These are phyloP conservation scores for Aspergillus olivimuriae DNA, from an alignment of 495 filamentous ascomycete genomes.

Conservation along the genomic window DNA sequence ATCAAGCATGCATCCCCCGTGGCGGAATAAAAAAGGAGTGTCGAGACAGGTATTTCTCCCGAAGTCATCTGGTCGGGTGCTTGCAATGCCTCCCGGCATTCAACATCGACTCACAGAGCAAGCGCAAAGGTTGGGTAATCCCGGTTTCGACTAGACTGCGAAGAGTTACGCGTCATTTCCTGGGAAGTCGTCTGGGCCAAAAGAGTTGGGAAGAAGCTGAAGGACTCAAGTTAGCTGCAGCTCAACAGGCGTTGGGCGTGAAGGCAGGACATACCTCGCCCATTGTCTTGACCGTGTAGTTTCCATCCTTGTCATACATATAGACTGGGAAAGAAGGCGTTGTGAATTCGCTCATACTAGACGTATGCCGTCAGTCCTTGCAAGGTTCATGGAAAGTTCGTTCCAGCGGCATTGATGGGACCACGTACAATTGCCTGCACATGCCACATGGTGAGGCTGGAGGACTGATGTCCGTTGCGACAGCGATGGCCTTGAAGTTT, in stretches of 20 bases:
- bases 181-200: constrained; percentile 55
- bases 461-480: constrained; percentile 71
- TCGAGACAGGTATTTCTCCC: too few relatives aligned
- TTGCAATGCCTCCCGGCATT: too few relatives aligned
- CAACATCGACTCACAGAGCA: too few relatives aligned
- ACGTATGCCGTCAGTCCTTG: too few relatives aligned
- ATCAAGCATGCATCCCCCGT: too few relatives aligned
- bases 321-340: constrained; percentile 65
- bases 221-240: constrained; percentile 14
- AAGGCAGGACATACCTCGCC: constrained; percentile 48
- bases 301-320: constrained; percentile 77
- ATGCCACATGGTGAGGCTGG: constrained; percentile 72
- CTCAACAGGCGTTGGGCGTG: background rate
- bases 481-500: constrained; percentile 75
- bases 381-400: background rate
- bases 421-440: constrained; percentile 44
- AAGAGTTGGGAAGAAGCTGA: constrained; percentile 65
- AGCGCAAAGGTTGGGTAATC: too few relatives aligned
- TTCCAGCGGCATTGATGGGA: background rate
- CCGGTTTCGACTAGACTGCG: too few relatives aligned
- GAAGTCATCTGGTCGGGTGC: too few relatives aligned
- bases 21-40: too few relatives aligned
- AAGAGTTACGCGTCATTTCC: background rate
- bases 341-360: constrained; percentile 75
- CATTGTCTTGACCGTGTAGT: constrained; percentile 64